Percentiles rank a stretch among this genome's conserved stretches.
These are phyloP conservation scores for Mycosphaerella sp. DNA, from an alignment of 2,329 filamentous ascomycete species.

Conservation along the genomic window DNA sequence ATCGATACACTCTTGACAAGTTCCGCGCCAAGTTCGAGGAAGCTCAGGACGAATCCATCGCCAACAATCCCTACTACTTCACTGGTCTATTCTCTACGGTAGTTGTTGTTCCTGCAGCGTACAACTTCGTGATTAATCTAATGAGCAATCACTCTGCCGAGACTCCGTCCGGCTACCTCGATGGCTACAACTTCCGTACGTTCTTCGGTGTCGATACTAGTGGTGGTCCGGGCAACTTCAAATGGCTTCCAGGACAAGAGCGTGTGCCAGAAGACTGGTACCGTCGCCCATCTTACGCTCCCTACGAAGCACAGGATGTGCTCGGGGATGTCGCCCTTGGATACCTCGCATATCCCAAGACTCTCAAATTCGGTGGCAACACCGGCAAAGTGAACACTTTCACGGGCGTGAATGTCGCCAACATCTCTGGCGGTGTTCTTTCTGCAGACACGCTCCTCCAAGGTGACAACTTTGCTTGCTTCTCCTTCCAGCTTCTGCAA, in stretches of 20 bases:
- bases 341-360: constrained; percentile 17
- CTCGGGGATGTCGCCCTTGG: constrained; percentile 15
- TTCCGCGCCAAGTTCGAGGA: constrained; percentile 19
- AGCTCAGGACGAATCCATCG: constrained; percentile 26
- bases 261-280: constrained; percentile 25
- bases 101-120: constrained; percentile 25
- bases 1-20: constrained; percentile 25
- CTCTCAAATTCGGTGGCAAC: constrained; percentile 33
- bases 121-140: constrained; percentile 21
- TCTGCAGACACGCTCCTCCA: constrained; percentile 29
- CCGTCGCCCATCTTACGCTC: constrained; percentile 19
- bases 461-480: constrained; percentile 21
- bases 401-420: constrained; percentile 32
- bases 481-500: constrained; percentile 28
- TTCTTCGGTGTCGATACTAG: constrained; percentile 22
- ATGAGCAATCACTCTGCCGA: constrained; percentile 25
- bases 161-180: constrained; percentile 20
- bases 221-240: constrained; percentile 18
- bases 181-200: constrained; percentile 20
- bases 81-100: constrained; percentile 28
- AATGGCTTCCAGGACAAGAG: constrained; percentile 20
- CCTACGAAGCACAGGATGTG: constrained; percentile 17
- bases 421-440: constrained; percentile 39
- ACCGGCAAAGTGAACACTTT: constrained; percentile 32
- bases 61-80: constrained; percentile 34